Conservation (phyloP, 129 eudicot species). For the Cynara cardunculus region DNA sequence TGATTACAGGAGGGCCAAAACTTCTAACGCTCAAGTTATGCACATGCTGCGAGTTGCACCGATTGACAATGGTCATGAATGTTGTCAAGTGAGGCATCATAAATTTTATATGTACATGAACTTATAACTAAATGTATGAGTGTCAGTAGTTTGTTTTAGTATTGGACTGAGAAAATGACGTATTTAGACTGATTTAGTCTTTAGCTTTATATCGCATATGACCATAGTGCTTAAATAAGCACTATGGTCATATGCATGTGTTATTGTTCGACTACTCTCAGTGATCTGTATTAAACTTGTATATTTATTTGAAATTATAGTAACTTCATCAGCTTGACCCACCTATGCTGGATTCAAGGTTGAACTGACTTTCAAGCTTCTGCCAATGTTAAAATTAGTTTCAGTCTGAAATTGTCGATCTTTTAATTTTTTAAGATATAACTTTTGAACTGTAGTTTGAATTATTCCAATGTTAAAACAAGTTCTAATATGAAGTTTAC, state of each 20-base stretch:
- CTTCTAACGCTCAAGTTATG: background rate
- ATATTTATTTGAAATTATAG: background rate
- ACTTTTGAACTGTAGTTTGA: background rate
- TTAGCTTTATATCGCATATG: background rate
- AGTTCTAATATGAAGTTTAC: constrained; percentile 23
- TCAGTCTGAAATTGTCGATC: background rate
- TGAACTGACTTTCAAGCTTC: background rate
- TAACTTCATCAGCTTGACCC: background rate
- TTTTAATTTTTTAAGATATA: background rate
- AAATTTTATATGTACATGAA: background rate
- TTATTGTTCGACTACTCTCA: background rate
- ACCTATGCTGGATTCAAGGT: background rate
- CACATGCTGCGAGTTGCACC: background rate
- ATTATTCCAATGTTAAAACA: background rate
- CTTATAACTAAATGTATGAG: background rate
- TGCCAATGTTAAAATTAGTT: background rate
- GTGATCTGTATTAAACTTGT: background rate
- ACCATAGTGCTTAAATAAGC: background rate
- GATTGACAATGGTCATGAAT: background rate
- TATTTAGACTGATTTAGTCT: background rate
- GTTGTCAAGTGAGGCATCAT: background rate
- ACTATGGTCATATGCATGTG: too few species aligned
- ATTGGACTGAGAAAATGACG: background rate
- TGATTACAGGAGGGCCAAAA: background rate
- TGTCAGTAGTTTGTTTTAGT: background rate